Conservation (phyloP, 2,329 filamentous ascomycete genomes). For the Fusarium citri region DNA sequence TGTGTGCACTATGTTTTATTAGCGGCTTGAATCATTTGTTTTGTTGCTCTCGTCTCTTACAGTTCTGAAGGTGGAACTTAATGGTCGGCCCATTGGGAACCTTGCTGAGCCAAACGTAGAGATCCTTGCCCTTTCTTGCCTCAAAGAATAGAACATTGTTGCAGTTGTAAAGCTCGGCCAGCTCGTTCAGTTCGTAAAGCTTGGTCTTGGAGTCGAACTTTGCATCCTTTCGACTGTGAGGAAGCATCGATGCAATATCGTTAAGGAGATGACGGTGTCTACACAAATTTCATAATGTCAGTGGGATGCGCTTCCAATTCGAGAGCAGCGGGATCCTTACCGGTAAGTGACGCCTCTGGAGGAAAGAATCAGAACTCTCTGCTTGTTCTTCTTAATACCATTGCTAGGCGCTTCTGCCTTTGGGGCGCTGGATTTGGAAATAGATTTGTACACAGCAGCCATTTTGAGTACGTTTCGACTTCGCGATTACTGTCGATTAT, state of each 20-base stretch:
- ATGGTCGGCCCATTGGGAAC: constrained; percentile 76
- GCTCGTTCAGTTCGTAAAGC: constrained; percentile 82
- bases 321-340: constrained; percentile 56
- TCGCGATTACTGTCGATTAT: constrained; percentile 10
- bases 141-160: constrained; percentile 97
- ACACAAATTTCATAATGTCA: constrained; percentile 28
- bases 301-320: constrained; percentile 24
- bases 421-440: constrained; percentile 69
- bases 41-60: constrained; percentile 54
- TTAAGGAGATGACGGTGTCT: constrained; percentile 94
- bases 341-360: constrained; percentile 92
- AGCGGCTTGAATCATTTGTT: constrained; percentile 23
- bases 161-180: constrained; percentile 84
- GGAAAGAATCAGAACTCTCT: constrained; percentile 88
- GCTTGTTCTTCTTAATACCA: constrained; percentile 72
- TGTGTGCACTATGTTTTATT: constrained; percentile 76
- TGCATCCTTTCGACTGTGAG: constrained; percentile 92
- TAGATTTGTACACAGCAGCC: constrained; percentile 80
- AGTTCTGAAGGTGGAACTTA: constrained; percentile 81
- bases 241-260: constrained; percentile 88
- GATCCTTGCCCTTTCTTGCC: constrained; percentile 91
- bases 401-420: constrained; percentile 62
- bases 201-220: constrained; percentile 98
- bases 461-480: constrained; percentile 51
- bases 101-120: constrained; percentile 94